Percentiles rank a stretch among this genome's conserved stretches.
Conservation (phyloP, 1,139 yeast genomes). For the Ogataea hybrid region DNA sequence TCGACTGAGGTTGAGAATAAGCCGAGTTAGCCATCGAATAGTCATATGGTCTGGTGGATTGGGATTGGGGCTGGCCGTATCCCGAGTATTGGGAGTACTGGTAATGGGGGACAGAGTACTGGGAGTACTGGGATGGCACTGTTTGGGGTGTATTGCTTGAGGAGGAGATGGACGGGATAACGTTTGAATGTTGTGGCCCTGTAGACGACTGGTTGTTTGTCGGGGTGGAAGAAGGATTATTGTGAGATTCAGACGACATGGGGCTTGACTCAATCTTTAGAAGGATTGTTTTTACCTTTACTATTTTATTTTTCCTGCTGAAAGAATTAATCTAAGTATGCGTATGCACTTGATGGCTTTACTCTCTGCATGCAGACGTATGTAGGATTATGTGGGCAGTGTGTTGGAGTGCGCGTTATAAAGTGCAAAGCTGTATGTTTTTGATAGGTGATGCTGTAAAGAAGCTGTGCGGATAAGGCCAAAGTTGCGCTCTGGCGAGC, state of each 20-base stretch:
- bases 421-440: constrained; percentile 5
- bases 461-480: constrained; percentile 5
- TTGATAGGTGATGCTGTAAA: constrained; percentile 7
- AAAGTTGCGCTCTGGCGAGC: not conserved
- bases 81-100: constrained; percentile 18
- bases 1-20: constrained; percentile 16
- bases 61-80: constrained; percentile 13
- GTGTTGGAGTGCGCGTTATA: constrained; percentile 3
- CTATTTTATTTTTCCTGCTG: constrained; percentile 10
- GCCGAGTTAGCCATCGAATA: constrained; percentile 13
- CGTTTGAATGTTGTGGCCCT: constrained; percentile 11
- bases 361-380: constrained; percentile 17
- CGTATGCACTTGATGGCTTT: constrained; percentile 16
- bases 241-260: constrained; percentile 19
- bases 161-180: constrained; percentile 16
- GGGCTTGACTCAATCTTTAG: constrained; percentile 1
- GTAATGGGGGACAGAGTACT: constrained; percentile 20
- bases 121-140: constrained; percentile 17
- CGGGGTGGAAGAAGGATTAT: constrained; percentile 14
- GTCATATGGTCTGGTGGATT: constrained; percentile 18
- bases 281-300: constrained; percentile 6
- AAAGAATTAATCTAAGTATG: constrained; percentile 16
- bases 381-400: constrained; percentile 13
- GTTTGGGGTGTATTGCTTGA: constrained; percentile 11
- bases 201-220: constrained; percentile 11